These are phyloP conservation scores for Aspergillus proliferans DNA, from an alignment of 2,329 filamentous ascomycete genomes.

Conservation along the genomic window DNA sequence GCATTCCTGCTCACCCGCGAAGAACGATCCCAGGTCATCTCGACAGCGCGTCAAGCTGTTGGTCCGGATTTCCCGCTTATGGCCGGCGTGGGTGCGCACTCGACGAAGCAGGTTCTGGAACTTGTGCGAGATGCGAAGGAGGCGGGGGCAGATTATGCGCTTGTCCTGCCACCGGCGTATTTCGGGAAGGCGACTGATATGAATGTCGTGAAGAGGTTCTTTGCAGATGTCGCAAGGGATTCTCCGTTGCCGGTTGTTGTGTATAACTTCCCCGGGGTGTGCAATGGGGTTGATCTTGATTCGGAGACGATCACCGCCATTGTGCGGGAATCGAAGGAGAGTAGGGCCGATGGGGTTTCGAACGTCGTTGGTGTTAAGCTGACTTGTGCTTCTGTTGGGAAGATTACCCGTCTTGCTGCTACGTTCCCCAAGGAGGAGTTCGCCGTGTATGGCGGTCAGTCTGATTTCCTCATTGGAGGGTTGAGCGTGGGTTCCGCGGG, in stretches of 20 bases:
- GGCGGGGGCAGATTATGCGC: slow-evolving; percentile 56
- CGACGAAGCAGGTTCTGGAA: slow-evolving; percentile 58
- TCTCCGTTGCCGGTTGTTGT: slow-evolving; percentile 55
- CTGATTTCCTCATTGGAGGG: slow-evolving; percentile 60
- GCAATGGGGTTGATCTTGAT: slow-evolving; percentile 62
- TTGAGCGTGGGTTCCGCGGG: slow-evolving; percentile 49
- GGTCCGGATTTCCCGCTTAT: slow-evolving; percentile 53
- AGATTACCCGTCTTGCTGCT: slow-evolving; percentile 51
- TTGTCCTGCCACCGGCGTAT: slow-evolving; percentile 59
- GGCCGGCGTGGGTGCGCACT: slow-evolving; percentile 59
- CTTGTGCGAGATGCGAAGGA: slow-evolving; percentile 53
- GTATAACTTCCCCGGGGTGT: slow-evolving; percentile 65
- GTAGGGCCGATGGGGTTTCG: slow-evolving; percentile 14
- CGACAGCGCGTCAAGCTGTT: slow-evolving; percentile 49
- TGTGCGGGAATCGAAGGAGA: slow-evolving; percentile 35
- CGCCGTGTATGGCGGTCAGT: slow-evolving; percentile 63
- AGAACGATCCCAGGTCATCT: slow-evolving; percentile 53
- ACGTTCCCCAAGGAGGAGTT: slow-evolving; percentile 52
- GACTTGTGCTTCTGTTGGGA: slow-evolving; percentile 57
- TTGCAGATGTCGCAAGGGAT: slow-evolving; percentile 49
- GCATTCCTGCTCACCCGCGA: slow-evolving; percentile 54
- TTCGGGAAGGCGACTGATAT: slow-evolving; percentile 58
- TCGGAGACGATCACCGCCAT: slow-evolving; percentile 55
- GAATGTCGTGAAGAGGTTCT: slow-evolving; percentile 55
- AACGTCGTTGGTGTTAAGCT: slow-evolving; percentile 60